These are phyloP conservation scores for Arabidopsis suecica DNA, from an alignment of 345 rosid genomes.

Conservation along the genomic window DNA sequence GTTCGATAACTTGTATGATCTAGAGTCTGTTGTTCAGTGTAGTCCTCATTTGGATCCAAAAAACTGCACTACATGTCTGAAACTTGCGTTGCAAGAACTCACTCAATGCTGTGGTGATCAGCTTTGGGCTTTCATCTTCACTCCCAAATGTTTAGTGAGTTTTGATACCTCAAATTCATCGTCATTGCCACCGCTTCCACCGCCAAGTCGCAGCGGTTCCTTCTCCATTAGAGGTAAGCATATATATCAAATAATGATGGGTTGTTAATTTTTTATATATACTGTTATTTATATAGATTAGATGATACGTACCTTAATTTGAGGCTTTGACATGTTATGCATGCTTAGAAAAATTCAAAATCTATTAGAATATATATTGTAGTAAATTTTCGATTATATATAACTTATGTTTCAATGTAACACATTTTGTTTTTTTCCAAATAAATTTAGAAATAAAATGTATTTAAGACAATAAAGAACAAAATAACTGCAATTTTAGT, in stretches of 20 bases:
- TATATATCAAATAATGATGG: not conserved
- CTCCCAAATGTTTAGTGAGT: slow-evolving; percentile 34
- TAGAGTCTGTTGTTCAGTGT: slow-evolving; percentile 43
- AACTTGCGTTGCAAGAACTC: slow-evolving; percentile 33
- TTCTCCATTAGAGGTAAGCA: slow-evolving; percentile 17
- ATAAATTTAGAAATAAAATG: not conserved
- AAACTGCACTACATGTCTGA: slow-evolving; percentile 32
- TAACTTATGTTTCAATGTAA: not conserved
- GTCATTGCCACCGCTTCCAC: slow-evolving; percentile 17
- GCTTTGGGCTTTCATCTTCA: slow-evolving; percentile 22
- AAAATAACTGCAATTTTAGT: not conserved
- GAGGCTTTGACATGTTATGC: not conserved
- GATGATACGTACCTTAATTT: not conserved
- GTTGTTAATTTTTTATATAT: no score
- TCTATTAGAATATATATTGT: not conserved
- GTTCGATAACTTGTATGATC: slow-evolving; percentile 23
- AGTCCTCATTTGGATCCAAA: slow-evolving; percentile 3
- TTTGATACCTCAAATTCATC: slow-evolving; percentile 7
- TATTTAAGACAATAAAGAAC: not conserved
- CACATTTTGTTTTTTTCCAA: not conserved
- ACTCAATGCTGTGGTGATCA: not conserved
- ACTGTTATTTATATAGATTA: not conserved
- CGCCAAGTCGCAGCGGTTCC: slow-evolving; percentile 10
- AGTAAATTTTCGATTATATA: not conserved
- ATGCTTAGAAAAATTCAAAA: not conserved